Percentiles rank a stretch among this genome's conserved stretches.
These are phyloP conservation scores for Nyctanthes arbortristis DNA, from an alignment of 257 asterid genomes.

Conservation along the genomic window DNA sequence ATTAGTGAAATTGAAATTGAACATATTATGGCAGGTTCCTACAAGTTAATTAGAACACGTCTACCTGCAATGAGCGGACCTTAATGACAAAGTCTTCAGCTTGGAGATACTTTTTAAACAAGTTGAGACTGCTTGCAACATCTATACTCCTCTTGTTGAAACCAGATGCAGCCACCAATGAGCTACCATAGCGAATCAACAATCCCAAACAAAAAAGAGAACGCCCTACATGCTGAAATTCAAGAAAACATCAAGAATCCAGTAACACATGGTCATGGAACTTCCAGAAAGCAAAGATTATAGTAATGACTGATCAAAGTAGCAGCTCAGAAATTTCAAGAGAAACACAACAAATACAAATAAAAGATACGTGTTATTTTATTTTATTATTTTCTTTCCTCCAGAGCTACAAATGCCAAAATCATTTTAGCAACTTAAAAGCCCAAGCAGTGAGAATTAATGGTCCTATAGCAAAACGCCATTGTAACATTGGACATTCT, in stretches of 20 bases:
- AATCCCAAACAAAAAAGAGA: constrained; percentile 98
- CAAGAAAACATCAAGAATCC: constrained; percentile 2
- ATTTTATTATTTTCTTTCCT: not conserved
- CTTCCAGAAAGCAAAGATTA: constrained; percentile 14
- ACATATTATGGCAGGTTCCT: not conserved
- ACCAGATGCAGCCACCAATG: constrained; percentile 53
- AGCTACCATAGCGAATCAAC: constrained; percentile 88
- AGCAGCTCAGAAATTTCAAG: not conserved
- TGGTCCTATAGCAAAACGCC: not conserved
- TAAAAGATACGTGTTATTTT: not conserved
- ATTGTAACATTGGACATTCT: not conserved
- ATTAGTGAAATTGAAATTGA: constrained; percentile 13
- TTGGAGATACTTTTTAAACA: constrained; percentile 84
- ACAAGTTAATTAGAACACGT: constrained; percentile 18
- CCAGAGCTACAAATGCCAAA: too few relatives aligned
- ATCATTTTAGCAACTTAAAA: not conserved
- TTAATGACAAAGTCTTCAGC: constrained; percentile 84
- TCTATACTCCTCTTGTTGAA: constrained; percentile 60
- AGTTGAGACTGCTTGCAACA: constrained; percentile 60
- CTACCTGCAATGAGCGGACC: constrained; percentile 89
- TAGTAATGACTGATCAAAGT: not conserved
- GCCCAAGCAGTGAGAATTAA: not conserved
- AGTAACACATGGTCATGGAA: not conserved
- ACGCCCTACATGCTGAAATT: constrained; percentile 88
- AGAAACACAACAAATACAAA: not conserved